Percentiles rank a stretch among this genome's conserved stretches.
phyloP scores from a whole-genome alignment of 2,329 filamentous ascomycete genomes.

The Sclerotinia nivalis region DNA sequence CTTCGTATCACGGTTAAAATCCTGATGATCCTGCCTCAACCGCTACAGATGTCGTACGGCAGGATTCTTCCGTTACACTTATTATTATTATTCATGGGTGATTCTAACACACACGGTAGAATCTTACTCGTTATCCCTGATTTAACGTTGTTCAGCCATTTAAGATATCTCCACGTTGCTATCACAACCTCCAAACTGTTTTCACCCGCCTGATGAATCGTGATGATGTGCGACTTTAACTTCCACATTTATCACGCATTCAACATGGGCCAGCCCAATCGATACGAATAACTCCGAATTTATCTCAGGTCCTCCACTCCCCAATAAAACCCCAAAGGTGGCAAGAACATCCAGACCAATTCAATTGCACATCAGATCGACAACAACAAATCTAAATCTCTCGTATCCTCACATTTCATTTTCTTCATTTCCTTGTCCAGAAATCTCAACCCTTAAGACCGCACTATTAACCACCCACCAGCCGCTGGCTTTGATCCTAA shows the following conservation, averaged over 20 bases:
- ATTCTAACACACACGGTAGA: not conserved
- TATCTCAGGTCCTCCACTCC: not conserved
- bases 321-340: not conserved
- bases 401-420: constrained; percentile 11
- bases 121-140: not conserved
- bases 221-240: not conserved
- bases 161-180: constrained; percentile 16
- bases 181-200: constrained; percentile 5
- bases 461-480: not conserved
- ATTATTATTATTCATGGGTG: not conserved
- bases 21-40: not conserved
- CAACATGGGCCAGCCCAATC: not conserved
- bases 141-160: not conserved
- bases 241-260: constrained; percentile 3
- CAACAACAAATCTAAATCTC: constrained; percentile 1
- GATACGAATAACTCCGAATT: not conserved
- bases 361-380: constrained; percentile 11
- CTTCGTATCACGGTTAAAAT: not conserved
- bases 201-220: not conserved
- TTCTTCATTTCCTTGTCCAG: not conserved
- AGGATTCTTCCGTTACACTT: not conserved
- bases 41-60: not conserved
- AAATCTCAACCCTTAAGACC: not conserved
- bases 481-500: not conserved
- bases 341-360: not conserved